Conservation (phyloP, 441 rosid genomes). For the Gossypium davidsonii region DNA sequence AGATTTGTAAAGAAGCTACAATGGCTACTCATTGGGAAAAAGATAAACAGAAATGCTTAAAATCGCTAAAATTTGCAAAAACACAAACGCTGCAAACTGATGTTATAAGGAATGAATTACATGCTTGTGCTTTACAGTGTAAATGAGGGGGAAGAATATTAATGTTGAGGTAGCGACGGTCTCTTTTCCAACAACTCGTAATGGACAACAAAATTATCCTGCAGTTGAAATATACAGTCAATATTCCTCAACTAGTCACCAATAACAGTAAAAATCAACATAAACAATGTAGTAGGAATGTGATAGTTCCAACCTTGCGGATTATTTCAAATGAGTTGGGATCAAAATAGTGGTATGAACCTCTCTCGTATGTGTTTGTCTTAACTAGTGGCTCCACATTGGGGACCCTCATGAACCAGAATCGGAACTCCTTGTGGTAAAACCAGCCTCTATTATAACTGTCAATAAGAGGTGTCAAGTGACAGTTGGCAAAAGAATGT, state of each 20-base stretch:
- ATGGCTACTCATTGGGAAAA: neutral
- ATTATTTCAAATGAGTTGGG: constrained; percentile 57
- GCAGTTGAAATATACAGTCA: constrained; percentile 27
- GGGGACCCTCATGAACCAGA: constrained; percentile 69
- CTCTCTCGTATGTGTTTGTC: constrained; percentile 76
- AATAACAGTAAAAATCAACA: neutral
- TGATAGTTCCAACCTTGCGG: constrained; percentile 53
- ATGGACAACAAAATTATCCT: constrained; percentile 78
- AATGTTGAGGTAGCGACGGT: constrained; percentile 68
- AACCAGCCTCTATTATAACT: constrained; percentile 84
- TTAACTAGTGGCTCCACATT: constrained; percentile 81
- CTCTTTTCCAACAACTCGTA: constrained; percentile 85
- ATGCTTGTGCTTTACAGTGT: neutral
- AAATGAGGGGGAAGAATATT: neutral
- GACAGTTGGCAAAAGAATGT: neutral
- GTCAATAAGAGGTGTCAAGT: constrained; percentile 23
- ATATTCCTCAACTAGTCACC: neutral
- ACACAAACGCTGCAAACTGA: constrained; percentile 37
- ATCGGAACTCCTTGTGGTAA: constrained; percentile 78
- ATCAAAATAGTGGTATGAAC: constrained; percentile 82
- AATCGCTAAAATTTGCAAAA: constrained; percentile 23
- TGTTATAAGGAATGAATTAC: constrained; percentile 17
- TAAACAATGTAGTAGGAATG: neutral
- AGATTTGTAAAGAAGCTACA: neutral
- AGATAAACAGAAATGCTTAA: neutral